Conservation (phyloP, 371 early-diverging fungal species). For the Mortierella sp. region DNA sequence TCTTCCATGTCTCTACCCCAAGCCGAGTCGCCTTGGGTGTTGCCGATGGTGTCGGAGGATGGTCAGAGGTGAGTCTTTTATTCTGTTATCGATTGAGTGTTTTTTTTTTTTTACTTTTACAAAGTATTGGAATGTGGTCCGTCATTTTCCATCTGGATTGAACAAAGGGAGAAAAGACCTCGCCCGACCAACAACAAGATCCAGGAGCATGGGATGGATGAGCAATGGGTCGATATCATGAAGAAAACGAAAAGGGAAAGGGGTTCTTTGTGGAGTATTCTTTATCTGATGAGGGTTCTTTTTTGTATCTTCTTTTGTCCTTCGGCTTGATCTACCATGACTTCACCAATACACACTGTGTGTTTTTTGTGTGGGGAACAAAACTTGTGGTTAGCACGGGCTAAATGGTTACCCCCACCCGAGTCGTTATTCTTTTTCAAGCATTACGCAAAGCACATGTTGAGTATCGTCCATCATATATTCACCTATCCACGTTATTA, state of each 20-base stretch:
- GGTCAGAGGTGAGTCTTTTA: conserved; percentile 64
- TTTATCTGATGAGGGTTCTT: neutral
- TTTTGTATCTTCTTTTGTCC: neutral
- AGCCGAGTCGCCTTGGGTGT: conserved; percentile 73
- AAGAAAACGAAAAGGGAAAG: neutral
- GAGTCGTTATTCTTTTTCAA: neutral
- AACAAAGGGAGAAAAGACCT: neutral
- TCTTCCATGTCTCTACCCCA: conserved; percentile 73
- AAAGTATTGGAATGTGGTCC: neutral
- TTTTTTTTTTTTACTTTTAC: neutral
- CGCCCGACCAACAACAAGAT: neutral
- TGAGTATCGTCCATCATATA: neutral
- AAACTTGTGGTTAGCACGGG: neutral
- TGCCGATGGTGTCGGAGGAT: conserved; percentile 82
- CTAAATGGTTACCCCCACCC: neutral
- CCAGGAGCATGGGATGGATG: neutral
- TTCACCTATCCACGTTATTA: neutral
- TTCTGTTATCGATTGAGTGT: neutral
- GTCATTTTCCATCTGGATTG: neutral
- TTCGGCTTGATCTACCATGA: neutral
- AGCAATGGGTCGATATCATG: neutral
- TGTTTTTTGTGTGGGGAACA: neutral
- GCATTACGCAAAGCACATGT: neutral
- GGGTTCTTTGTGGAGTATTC: neutral
- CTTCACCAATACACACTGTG: neutral